These are phyloP conservation scores for Puya raimondii DNA, from an alignment of 176 grass and related monocot species.

Conservation along the genomic window DNA sequence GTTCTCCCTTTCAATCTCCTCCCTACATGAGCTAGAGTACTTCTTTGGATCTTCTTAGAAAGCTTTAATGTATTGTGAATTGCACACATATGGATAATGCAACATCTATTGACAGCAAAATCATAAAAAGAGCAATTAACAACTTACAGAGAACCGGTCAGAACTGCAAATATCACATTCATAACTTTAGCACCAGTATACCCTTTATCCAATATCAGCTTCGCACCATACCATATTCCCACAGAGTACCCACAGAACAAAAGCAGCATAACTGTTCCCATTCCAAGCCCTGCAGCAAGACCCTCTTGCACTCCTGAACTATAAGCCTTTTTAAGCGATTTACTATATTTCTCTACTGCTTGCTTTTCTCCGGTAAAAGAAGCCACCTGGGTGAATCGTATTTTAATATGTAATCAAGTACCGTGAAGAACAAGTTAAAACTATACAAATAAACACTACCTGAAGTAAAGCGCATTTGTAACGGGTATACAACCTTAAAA, in stretches of 20 bases:
- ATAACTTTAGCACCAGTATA: constrained; percentile 92
- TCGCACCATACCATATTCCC: constrained; percentile 94
- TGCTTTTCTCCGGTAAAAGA: constrained; percentile 95
- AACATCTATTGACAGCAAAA: too few relatives aligned
- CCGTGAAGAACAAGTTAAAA: too few relatives aligned
- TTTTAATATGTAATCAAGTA: constrained; percentile 10
- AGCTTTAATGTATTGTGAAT: too few relatives aligned
- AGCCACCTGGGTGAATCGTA: constrained; percentile 49
- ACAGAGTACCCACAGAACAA: constrained; percentile 93
- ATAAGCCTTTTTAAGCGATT: constrained; percentile 66
- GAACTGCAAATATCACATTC: constrained; percentile 97
- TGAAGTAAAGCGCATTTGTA: too few relatives aligned
- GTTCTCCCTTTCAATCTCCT: too few relatives aligned
- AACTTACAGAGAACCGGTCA: constrained; percentile 96
- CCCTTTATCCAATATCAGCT: constrained; percentile 69
- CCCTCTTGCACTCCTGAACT: constrained; percentile 78
- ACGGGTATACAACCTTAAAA: too few relatives aligned
- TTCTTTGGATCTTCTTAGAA: too few relatives aligned
- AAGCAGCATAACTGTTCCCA: constrained; percentile 86
- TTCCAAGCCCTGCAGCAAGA: constrained; percentile 65
- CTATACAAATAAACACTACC: too few relatives aligned
- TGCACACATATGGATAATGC: too few relatives aligned
- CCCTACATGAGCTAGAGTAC: too few relatives aligned
- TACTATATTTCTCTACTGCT: constrained; percentile 73
- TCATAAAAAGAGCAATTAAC: neutral